A percentile compares a stretch with the other conserved stretches of the same genome.
Conservation (phyloP, 73 alveolate genomes). For the Tetrahymena borealis region DNA sequence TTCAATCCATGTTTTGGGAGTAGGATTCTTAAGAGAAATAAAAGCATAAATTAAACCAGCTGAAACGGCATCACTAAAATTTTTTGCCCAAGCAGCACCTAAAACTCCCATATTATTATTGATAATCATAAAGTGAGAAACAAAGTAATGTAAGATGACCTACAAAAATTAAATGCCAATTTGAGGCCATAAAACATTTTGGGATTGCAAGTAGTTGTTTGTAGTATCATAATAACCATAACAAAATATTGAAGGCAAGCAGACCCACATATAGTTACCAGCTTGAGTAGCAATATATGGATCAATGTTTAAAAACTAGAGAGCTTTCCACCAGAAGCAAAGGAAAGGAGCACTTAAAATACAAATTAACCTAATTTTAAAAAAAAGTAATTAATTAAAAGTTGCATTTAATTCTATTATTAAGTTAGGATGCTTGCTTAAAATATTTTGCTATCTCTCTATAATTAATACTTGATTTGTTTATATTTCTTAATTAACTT, state of each 20-base stretch:
- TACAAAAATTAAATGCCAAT: background rate
- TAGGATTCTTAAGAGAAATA: background rate
- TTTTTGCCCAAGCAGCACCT: background rate
- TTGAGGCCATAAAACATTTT: background rate
- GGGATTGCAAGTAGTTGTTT: background rate
- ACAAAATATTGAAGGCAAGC: background rate
- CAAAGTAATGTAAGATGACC: background rate
- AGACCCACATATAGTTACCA: background rate
- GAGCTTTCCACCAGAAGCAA: background rate
- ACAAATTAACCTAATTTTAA: background rate
- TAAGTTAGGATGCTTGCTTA: too few species aligned
- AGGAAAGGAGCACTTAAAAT: background rate
- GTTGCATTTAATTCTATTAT: background rate
- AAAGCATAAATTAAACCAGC: background rate
- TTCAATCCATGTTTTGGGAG: background rate
- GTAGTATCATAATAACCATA: background rate
- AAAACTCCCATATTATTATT: background rate
- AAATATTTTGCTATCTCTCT: too few species aligned
- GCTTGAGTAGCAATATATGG: background rate
- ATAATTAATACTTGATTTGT: too few species aligned
- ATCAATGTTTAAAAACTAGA: background rate
- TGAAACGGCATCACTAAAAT: background rate
- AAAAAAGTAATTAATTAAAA: background rate
- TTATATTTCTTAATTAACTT: too few species aligned
- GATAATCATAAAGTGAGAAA: background rate